Evolutionary conservation across 2,329 filamentous ascomycete species (phyloP).

Genomic region (Exophiala sp.): DNA sequence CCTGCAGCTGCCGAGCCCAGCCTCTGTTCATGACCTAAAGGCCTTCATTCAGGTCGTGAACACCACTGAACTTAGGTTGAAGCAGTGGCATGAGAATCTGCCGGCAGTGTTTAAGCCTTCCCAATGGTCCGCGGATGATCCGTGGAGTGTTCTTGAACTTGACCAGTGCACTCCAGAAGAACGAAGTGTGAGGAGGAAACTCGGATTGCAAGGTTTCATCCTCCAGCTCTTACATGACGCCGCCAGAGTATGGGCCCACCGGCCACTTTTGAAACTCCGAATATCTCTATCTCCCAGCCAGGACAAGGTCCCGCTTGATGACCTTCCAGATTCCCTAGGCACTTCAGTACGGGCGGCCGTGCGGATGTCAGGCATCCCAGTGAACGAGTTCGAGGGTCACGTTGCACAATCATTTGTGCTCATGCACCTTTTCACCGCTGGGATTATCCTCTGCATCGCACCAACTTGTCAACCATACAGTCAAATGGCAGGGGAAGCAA

Average conservation of each 20-base stretch:
- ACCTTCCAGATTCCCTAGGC: conserved; percentile 11
- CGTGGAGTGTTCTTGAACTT: conserved; percentile 13
- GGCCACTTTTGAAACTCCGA: conserved; percentile 29
- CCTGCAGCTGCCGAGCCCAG: conserved; percentile 7
- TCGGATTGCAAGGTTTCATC: conserved; percentile 24
- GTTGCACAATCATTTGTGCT: conserved; percentile 28
- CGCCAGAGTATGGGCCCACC: conserved; percentile 28
- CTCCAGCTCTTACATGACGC: conserved; percentile 30
- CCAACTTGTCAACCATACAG: conserved; percentile 32
- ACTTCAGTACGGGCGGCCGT: conserved; percentile 30
- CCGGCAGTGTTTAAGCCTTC: conserved; percentile 10
- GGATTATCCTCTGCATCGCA: conserved; percentile 31
- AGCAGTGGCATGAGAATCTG: conserved; percentile 10
- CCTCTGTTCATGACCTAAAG: conserved; percentile 10
- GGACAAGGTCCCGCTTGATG: conserved; percentile 6
- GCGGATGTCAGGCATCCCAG: conserved; percentile 31
- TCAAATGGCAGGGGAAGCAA: conserved; percentile 30
- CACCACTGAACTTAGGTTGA: conserved; percentile 9
- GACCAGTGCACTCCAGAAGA: conserved; percentile 4
- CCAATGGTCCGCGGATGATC: conserved; percentile 5
- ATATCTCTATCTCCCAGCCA: conserved; percentile 5
- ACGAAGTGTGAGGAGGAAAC: conserved; percentile 2
- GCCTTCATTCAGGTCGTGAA: conserved; percentile 13
- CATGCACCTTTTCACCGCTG: conserved; percentile 27
- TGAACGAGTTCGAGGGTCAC: conserved; percentile 30